A percentile compares a stretch with the other conserved stretches of the same genome.
phyloP scores from a whole-genome alignment of 108 stramenopile genomes.

The Craspedostauros australis region DNA sequence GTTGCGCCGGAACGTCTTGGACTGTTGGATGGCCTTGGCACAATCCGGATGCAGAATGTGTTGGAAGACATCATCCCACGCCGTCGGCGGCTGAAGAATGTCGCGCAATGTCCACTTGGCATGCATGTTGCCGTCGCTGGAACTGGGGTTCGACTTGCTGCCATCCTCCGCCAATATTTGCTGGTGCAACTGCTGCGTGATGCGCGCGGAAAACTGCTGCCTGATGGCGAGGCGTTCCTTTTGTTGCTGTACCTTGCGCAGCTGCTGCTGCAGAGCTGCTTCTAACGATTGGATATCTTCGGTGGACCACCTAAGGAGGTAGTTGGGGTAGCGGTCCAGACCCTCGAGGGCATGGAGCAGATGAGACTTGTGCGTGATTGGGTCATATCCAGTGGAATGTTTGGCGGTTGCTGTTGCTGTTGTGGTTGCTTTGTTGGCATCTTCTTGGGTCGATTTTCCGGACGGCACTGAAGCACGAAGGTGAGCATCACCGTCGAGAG shows the following conservation, averaged over 20 bases:
- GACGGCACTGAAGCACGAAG: background rate
- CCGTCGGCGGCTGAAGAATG: constrained; percentile 11
- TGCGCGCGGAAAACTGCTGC: too few relatives aligned
- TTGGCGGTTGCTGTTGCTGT: background rate
- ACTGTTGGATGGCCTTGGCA: constrained; percentile 23
- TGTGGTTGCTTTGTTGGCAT: background rate
- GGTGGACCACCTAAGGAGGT: constrained; percentile 44
- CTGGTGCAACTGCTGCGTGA: too few relatives aligned
- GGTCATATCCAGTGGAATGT: constrained; percentile 21
- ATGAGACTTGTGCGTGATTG: constrained; percentile 44
- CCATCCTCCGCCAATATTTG: too few relatives aligned
- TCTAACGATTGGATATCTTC: constrained; percentile 49
- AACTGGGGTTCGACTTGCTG: too few relatives aligned
- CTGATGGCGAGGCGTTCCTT: too few relatives aligned
- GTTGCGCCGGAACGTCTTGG: constrained; percentile 17
- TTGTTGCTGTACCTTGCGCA: constrained; percentile 47
- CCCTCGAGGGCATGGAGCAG: constrained; percentile 74
- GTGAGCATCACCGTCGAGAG: too few relatives aligned
- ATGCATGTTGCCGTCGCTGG: too few relatives aligned
- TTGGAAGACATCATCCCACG: constrained; percentile 28
- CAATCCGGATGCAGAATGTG: constrained; percentile 25
- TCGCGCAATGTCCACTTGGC: too few relatives aligned
- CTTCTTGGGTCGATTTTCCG: background rate
- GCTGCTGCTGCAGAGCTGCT: constrained; percentile 38
- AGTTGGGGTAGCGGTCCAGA: constrained; percentile 78